phyloP scores from a whole-genome alignment of 2,329 filamentous ascomycete genomes.

The Penicillium vulpinum region DNA sequence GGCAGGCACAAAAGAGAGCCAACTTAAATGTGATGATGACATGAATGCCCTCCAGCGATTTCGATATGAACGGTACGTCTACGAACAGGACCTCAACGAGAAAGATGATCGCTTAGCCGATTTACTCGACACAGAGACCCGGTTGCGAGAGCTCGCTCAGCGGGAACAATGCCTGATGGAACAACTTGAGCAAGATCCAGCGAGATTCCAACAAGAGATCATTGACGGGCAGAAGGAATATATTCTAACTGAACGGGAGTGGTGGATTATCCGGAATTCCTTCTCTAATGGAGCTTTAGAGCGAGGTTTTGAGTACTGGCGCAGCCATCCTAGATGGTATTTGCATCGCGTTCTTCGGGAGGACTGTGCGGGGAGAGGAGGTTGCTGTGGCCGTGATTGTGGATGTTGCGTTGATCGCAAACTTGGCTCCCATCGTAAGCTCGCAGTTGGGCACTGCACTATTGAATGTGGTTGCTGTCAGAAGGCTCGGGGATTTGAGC shows the following conservation, averaged over 20 bases:
- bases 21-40: neutral
- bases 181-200: neutral
- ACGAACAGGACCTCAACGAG: neutral
- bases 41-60: neutral
- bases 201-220: neutral
- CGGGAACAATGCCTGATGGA: neutral
- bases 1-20: neutral
- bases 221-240: neutral
- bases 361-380: neutral
- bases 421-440: neutral
- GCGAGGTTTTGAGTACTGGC: constrained; percentile 6
- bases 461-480: constrained; percentile 8
- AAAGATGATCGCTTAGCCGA: neutral
- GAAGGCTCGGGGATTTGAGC: neutral
- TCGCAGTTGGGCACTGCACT: constrained; percentile 5
- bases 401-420: constrained; percentile 3
- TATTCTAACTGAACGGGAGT: neutral
- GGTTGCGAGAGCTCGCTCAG: neutral
- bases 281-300: neutral
- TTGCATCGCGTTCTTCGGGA: constrained; percentile 6
- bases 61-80: neutral
- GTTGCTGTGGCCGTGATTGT: constrained; percentile 7
- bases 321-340: constrained; percentile 6
- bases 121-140: neutral
- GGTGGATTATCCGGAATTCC: neutral